Conservation (phyloP, 345 rosid species). For the Psidium guajava region DNA sequence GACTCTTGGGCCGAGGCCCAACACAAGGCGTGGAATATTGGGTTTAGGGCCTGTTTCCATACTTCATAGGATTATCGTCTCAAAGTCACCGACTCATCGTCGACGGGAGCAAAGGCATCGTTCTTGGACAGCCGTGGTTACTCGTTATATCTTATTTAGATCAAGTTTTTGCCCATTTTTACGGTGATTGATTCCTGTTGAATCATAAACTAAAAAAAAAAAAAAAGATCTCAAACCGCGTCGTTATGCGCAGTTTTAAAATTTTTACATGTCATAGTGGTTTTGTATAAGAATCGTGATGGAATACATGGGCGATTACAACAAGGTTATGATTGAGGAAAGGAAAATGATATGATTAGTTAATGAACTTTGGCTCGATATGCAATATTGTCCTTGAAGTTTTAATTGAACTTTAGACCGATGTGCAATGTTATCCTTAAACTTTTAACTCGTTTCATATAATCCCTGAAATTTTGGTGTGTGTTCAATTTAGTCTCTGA, state of each 20-base stretch:
- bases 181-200: neutral
- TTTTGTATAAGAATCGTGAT: neutral
- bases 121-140: neutral
- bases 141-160: neutral
- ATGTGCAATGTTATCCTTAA: no score
- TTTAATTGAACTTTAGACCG: no score
- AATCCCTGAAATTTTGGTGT: no score
- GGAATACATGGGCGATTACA: neutral
- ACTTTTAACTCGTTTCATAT: no score
- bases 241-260: neutral
- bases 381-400: no score
- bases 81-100: neutral
- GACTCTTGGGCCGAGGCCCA: neutral
- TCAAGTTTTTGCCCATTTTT: neutral
- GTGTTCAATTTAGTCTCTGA: no score
- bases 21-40: neutral
- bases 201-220: neutral
- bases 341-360: no score
- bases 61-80: neutral
- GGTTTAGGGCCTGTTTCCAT: neutral
- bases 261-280: neutral
- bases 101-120: neutral
- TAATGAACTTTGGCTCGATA: no score
- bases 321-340: neutral
- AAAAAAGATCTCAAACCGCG: neutral